Evolutionary conservation across 495 filamentous ascomycete genomes (phyloP).

Genomic region (Xanthoparmelia taractica): DNA sequence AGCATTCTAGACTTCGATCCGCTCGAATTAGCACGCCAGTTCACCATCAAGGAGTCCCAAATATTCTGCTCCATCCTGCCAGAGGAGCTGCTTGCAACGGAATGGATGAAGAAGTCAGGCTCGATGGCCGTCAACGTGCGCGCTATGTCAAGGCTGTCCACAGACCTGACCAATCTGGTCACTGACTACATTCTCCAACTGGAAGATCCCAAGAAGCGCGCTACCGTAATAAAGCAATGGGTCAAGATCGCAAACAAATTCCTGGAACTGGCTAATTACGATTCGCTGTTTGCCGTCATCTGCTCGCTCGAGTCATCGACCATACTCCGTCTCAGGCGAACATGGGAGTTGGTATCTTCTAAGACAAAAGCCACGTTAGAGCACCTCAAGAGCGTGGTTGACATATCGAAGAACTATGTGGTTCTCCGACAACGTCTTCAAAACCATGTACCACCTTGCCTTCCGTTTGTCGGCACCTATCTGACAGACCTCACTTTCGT

Average conservation of each 20-base stretch:
- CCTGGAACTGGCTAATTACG: constrained; percentile 88
- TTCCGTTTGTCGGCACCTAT: constrained; percentile 96
- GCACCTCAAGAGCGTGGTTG: constrained; percentile 69
- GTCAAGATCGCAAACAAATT: constrained; percentile 89
- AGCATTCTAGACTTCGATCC: constrained; percentile 90
- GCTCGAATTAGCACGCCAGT: constrained; percentile 81
- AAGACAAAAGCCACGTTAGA: constrained; percentile 79
- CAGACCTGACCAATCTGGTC: constrained; percentile 84
- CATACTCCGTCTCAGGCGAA: constrained; percentile 82
- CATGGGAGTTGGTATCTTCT: constrained; percentile 83
- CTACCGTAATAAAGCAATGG: constrained; percentile 92
- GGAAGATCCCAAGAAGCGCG: constrained; percentile 85
- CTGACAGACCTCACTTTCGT: constrained; percentile 73
- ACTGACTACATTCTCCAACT: constrained; percentile 87
- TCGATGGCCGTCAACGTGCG: constrained; percentile 84
- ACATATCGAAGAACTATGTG: constrained; percentile 83
- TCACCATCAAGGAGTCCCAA: constrained; percentile 86
- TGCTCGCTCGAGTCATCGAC: constrained; percentile 87
- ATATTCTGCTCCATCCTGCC: constrained; percentile 91
- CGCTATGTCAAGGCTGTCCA: constrained; percentile 88
- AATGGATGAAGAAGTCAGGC: constrained; percentile 82
- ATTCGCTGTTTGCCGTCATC: constrained; percentile 92
- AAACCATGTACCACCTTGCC: constrained; percentile 80
- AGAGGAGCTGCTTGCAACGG: constrained; percentile 85
- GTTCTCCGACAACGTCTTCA: constrained; percentile 83